Evolutionary conservation across 2,329 filamentous ascomycete genomes (phyloP), one percentile per base, ranked within the genome.

Genomic region (Metarhizium rileyi): DNA sequence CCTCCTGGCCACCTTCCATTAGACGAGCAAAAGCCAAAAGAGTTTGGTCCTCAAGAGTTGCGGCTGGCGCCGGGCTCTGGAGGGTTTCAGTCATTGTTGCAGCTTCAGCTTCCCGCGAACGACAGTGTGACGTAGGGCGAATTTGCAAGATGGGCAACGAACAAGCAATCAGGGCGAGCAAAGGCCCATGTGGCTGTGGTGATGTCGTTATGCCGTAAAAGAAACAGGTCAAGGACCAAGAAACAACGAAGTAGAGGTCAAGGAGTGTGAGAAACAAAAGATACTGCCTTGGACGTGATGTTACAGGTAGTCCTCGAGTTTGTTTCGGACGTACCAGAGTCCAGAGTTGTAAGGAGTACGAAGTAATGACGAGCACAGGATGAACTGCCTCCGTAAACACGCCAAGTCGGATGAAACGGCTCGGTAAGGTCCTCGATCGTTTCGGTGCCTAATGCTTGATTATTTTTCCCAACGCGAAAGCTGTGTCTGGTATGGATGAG

Each of bases 1-100:
- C 87, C 58, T 95, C 88, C 59, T 90, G 81, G 48, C 89, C 90
- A 42, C 88, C 89, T 64, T 94, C 88, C 83, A 96, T 94, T 58
- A 96, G 73, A 60, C 87, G 86, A 23, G 90, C 90, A 56, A 96
- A 81, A 57, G 91, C 83, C 50, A 95, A 79, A 60, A 85, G 79
- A 50, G 86, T 84, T 60, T 84, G 73, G 61, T 87, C 83, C 57
- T 77, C 69, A 69, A 78, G 45, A 58, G 66, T 66, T 35, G 61
- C 62, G 35, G 63, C 59, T 41, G 62, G 60, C 33, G 55, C 57
- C 35, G 63, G 57, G 45, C 52, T 53, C 56, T 63, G 62, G 14
- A 62, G 52, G 25, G 61, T 61, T 52, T 66, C 64, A 53, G 64
- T 62, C 69, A 71, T 70, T 51, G 47, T 35, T 40, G 22, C 9